These are phyloP conservation scores for Lactarius pseudohatsudake DNA, from an alignment of 768 basidiomycete species.

Conservation along the genomic window DNA sequence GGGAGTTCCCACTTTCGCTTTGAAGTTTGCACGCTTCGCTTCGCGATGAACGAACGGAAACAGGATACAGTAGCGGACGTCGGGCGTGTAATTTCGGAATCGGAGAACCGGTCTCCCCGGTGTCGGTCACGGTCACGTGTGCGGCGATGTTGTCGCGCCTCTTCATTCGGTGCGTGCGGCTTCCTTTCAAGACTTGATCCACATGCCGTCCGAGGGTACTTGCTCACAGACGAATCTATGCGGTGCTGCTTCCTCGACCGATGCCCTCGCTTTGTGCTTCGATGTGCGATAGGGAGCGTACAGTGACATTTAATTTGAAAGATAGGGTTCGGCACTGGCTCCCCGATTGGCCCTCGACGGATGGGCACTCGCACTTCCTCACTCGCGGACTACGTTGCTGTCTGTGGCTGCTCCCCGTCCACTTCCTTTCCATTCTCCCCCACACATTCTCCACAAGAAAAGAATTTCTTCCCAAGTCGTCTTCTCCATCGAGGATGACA, in stretches of 20 bases:
- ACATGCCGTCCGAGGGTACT: neutral
- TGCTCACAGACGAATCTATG: neutral
- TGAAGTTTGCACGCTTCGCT: neutral
- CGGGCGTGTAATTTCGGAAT: neutral
- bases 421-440: neutral
- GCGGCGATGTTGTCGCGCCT: neutral
- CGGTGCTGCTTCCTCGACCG: neutral
- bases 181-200: conserved; percentile 8
- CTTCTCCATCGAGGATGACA: neutral
- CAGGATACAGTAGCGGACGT: neutral
- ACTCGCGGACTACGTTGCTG: neutral
- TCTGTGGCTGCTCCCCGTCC: neutral
- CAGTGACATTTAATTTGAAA: neutral
- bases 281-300: neutral
- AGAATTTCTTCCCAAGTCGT: neutral
- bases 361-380: neutral
- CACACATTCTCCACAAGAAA: neutral
- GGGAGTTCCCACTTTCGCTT: neutral
- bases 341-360: neutral
- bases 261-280: neutral
- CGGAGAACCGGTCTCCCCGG: neutral
- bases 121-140: conserved; percentile 2
- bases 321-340: neutral
- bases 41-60: neutral
- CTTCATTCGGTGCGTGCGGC: neutral